Evolutionary conservation across 2,329 filamentous ascomycete genomes (phyloP).

Genomic region (Monosporascus sp.): DNA sequence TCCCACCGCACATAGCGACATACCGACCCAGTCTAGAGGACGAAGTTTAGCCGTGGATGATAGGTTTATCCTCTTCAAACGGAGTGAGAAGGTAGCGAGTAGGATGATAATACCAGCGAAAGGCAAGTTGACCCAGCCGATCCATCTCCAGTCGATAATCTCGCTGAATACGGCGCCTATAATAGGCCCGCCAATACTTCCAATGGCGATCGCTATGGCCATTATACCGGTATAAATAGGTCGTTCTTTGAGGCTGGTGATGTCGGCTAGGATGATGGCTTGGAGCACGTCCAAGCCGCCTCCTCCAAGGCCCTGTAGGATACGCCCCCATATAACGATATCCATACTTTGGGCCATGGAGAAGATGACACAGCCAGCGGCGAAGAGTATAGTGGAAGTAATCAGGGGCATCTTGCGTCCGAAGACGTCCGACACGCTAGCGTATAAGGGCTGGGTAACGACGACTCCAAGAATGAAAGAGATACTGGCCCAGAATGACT

Average conservation of each 20-base stretch:
- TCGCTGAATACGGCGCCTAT: slow-evolving; percentile 48
- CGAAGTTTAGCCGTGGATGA: slow-evolving; percentile 40
- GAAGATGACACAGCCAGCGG: slow-evolving; percentile 26
- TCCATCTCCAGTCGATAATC: slow-evolving; percentile 52
- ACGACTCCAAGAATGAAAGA: slow-evolving; percentile 19
- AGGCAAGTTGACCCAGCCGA: slow-evolving; percentile 60
- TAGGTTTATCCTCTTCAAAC: slow-evolving; percentile 39
- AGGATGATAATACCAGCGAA: slow-evolving; percentile 43
- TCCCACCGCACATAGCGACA: slow-evolving; percentile 58
- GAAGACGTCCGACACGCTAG: slow-evolving; percentile 24
- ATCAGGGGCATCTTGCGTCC: slow-evolving; percentile 27
- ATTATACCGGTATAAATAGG: slow-evolving; percentile 20
- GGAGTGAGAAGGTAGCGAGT: slow-evolving; percentile 45
- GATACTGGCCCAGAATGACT: slow-evolving; percentile 31
- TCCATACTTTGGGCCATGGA: slow-evolving; percentile 22
- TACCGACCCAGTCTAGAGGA: slow-evolving; percentile 59
- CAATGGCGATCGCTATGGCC: slow-evolving; percentile 36
- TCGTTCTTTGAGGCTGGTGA: slow-evolving; percentile 28
- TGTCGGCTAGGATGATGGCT: slow-evolving; percentile 29
- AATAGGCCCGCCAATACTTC: slow-evolving; percentile 45
- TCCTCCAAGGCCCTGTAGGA: slow-evolving; percentile 30
- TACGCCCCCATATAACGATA: slow-evolving; percentile 27
- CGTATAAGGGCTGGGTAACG: slow-evolving; percentile 20
- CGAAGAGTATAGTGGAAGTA: slow-evolving; percentile 27
- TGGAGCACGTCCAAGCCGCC: slow-evolving; percentile 28